phyloP scores from a whole-genome alignment of 805 yeast species.

The Cyberlindnera euphorbiiphila region DNA sequence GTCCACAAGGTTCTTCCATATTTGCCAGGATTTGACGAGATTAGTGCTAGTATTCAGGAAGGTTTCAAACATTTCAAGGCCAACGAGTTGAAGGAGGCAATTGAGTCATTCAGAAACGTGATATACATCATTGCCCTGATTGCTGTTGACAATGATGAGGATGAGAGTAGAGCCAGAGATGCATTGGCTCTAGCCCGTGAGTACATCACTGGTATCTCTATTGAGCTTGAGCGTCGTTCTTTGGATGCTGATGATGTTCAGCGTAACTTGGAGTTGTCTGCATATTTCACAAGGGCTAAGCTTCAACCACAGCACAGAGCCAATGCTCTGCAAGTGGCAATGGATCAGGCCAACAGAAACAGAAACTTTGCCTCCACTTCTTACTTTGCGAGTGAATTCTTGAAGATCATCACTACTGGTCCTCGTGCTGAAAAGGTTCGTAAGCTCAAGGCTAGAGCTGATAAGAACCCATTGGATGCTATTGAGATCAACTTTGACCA shows the following conservation, averaged over 20 bases:
- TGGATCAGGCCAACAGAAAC: constrained; percentile 85
- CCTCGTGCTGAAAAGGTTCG: constrained; percentile 85
- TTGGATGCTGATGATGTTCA: constrained; percentile 67
- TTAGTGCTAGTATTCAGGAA: constrained; percentile 55
- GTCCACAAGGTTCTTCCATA: constrained; percentile 53
- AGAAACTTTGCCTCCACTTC: constrained; percentile 88
- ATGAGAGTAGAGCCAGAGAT: constrained; percentile 71
- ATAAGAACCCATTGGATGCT: constrained; percentile 66
- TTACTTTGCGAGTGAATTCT: constrained; percentile 80
- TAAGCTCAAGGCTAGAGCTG: constrained; percentile 77
- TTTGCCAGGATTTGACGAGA: constrained; percentile 67
- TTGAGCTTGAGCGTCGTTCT: constrained; percentile 84
- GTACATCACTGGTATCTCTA: constrained; percentile 87
- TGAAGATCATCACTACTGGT: constrained; percentile 66
- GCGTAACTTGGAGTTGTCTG: constrained; percentile 91
- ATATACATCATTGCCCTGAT: constrained; percentile 71
- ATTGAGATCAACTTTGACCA: constrained; percentile 91
- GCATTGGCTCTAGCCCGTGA: constrained; percentile 75
- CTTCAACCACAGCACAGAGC: constrained; percentile 79
- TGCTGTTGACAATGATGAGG: constrained; percentile 69
- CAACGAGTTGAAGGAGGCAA: constrained; percentile 79
- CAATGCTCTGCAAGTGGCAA: constrained; percentile 90
- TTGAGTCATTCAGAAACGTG: constrained; percentile 71
- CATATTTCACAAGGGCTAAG: constrained; percentile 86
- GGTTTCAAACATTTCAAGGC: constrained; percentile 84